A percentile compares a stretch with the other conserved stretches of the same genome.
These are phyloP conservation scores for Nakataea oryzae DNA, from an alignment of 2,329 filamentous ascomycete genomes.

Conservation along the genomic window DNA sequence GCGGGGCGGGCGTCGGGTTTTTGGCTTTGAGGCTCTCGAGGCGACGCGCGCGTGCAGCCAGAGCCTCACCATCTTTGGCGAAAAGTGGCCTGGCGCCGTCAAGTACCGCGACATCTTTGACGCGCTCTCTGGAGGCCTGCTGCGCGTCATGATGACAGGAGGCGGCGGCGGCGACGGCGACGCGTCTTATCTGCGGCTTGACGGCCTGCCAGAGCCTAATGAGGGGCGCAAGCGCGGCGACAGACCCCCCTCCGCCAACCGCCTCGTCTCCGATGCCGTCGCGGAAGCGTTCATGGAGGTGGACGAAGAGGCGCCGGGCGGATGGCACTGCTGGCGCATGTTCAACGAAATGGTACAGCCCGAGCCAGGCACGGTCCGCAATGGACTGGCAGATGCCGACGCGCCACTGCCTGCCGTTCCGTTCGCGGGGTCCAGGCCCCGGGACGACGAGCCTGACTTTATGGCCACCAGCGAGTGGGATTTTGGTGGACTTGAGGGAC, in stretches of 20 bases:
- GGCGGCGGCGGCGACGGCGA: conserved; percentile 3
- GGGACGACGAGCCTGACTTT: no score
- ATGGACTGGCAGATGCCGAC: no score
- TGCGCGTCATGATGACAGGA: conserved; percentile 10
- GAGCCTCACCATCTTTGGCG: conserved; percentile 17
- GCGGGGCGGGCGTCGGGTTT: conserved; percentile 11
- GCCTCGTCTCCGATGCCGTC: conserved; percentile 11
- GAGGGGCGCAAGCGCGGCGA: not conserved
- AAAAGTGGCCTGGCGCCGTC: conserved; percentile 16
- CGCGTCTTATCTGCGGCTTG: not conserved
- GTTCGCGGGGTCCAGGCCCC: no score
- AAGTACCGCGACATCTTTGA: conserved; percentile 19
- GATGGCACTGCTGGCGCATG: conserved; percentile 17
- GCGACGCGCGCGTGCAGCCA: conserved; percentile 16
- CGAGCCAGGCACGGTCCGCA: not conserved
- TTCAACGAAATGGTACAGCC: conserved; percentile 16
- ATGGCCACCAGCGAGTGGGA: no score
- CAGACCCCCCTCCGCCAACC: not conserved
- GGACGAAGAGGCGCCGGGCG: conserved; percentile 16
- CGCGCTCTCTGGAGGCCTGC: conserved; percentile 12
- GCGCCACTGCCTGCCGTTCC: no score
- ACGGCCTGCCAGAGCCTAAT: not conserved
- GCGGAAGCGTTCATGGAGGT: conserved; percentile 18
- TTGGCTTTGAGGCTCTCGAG: conserved; percentile 15
- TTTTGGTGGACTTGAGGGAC: no score